Evolutionary conservation across 169 alveolate species (phyloP).

Genomic region (Plasmodium yoelii): DNA sequence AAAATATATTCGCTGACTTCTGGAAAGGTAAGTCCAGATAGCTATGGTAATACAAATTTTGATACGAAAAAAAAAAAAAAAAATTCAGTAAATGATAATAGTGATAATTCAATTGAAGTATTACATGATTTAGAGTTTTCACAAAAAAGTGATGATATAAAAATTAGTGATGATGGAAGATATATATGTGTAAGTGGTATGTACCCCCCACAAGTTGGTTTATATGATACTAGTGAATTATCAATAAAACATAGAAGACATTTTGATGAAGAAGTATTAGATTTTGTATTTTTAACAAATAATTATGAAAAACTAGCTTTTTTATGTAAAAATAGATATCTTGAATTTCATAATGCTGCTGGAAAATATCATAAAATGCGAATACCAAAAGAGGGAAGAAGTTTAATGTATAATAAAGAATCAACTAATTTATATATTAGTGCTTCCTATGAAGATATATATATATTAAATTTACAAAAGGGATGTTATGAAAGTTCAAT

Average conservation of each 20-base stretch:
- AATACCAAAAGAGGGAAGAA: constrained; percentile 85
- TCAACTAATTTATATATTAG: constrained; percentile 77
- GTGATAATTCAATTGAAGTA: constrained; percentile 76
- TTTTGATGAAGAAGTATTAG: constrained; percentile 83
- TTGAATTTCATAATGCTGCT: constrained; percentile 86
- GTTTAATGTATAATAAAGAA: constrained; percentile 80
- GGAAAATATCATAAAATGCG: constrained; percentile 83
- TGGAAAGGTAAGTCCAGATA: constrained; percentile 34
- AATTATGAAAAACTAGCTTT: constrained; percentile 84
- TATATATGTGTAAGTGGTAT: constrained; percentile 83
- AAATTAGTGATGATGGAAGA: constrained; percentile 81
- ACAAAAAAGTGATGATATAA: constrained; percentile 82
- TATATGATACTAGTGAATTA: constrained; percentile 83
- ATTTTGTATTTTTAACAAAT: constrained; percentile 78
- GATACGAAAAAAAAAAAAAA: neutral
- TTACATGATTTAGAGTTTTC: constrained; percentile 87
- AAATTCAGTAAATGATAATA: neutral
- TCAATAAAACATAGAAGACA: constrained; percentile 85
- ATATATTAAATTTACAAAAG: constrained; percentile 56
- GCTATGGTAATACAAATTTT: neutral
- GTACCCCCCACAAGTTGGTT: constrained; percentile 87
- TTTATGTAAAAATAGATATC: constrained; percentile 78
- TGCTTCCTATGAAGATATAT: constrained; percentile 81
- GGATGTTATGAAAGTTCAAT: constrained; percentile 33
- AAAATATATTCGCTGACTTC: constrained; percentile 65